These are phyloP conservation scores for Sclerotinia nivalis DNA, from an alignment of 2,329 filamentous ascomycete genomes.

Conservation along the genomic window DNA sequence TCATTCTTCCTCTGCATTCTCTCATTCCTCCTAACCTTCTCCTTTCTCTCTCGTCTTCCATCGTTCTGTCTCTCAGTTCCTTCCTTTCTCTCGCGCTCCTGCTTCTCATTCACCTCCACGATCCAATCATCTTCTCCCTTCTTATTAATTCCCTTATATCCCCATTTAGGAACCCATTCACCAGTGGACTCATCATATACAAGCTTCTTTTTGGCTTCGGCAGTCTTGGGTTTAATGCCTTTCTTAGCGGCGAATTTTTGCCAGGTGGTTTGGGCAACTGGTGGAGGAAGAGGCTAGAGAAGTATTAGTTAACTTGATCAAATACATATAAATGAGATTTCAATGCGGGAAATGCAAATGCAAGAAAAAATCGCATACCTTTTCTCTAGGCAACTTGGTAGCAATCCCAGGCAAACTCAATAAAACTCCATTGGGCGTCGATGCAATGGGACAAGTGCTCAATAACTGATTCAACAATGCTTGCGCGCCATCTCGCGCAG, in stretches of 20 bases:
- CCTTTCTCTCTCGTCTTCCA: constrained; percentile 64
- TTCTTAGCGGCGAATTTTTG: constrained; percentile 95
- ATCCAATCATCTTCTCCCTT: constrained; percentile 81
- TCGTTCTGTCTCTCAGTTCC: constrained; percentile 62
- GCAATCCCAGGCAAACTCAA: constrained; percentile 71
- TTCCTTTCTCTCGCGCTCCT: constrained; percentile 63
- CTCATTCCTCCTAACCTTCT: constrained; percentile 71
- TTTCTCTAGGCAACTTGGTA: constrained; percentile 82
- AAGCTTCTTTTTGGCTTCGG: constrained; percentile 74
- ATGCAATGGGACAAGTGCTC: constrained; percentile 77
- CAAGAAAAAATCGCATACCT: constrained; percentile 45
- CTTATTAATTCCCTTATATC: constrained; percentile 89
- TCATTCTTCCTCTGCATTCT: constrained; percentile 68
- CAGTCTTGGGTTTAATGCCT: constrained; percentile 87
- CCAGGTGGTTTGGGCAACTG: constrained; percentile 89
- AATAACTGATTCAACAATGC: constrained; percentile 92
- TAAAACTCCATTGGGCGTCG: constrained; percentile 69
- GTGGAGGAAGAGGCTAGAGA: constrained; percentile 68
- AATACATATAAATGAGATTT: neutral
- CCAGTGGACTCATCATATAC: constrained; percentile 81
- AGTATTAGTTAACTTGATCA: constrained; percentile 15
- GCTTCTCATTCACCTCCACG: constrained; percentile 84
- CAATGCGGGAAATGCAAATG: constrained; percentile 1
- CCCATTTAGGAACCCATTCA: constrained; percentile 94
- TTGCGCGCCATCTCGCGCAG: constrained; percentile 88